Evolutionary conservation across 1,139 yeast genomes (phyloP).

Genomic region (Geotrichum europaeum): DNA sequence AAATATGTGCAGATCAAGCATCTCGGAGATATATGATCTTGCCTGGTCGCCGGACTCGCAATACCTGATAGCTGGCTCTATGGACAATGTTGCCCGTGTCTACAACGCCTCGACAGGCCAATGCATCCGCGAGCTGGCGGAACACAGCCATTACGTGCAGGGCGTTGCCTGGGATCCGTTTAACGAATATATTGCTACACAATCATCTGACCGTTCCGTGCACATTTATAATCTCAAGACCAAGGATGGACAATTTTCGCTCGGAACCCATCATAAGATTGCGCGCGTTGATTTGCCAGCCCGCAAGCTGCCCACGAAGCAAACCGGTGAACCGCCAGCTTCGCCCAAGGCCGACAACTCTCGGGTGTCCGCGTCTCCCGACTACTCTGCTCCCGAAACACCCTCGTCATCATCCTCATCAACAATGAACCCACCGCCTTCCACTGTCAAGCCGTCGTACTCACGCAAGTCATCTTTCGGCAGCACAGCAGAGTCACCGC

Average conservation of each 20-base stretch:
- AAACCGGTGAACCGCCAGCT: not conserved
- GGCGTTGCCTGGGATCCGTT: slow-evolving; percentile 95
- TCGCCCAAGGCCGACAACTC: slow-evolving; percentile 11
- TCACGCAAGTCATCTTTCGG: slow-evolving; percentile 29
- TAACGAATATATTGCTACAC: slow-evolving; percentile 71
- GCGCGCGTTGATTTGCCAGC: slow-evolving; percentile 16
- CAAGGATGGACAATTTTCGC: slow-evolving; percentile 35
- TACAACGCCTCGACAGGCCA: slow-evolving; percentile 55
- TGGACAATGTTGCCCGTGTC: slow-evolving; percentile 78
- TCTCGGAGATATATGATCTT: slow-evolving; percentile 80
- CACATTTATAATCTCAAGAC: slow-evolving; percentile 49
- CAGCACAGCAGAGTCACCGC: slow-evolving; percentile 20
- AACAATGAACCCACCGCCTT: slow-evolving; percentile 28
- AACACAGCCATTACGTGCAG: slow-evolving; percentile 85
- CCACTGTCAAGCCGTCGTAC: slow-evolving; percentile 23
- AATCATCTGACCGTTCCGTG: slow-evolving; percentile 82
- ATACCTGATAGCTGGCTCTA: slow-evolving; percentile 78
- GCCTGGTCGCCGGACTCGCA: slow-evolving; percentile 85
- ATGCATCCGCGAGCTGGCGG: slow-evolving; percentile 56
- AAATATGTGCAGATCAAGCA: slow-evolving; percentile 51
- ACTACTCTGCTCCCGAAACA: slow-evolving; percentile 15
- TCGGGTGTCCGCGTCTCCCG: slow-evolving; percentile 16
- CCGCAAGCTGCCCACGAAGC: not conserved
- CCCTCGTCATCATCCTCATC: slow-evolving; percentile 18
- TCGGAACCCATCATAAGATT: slow-evolving; percentile 32